These are phyloP conservation scores for Sungouiozyma intestinalis DNA, from an alignment of 805 yeast species.

Conservation along the genomic window DNA sequence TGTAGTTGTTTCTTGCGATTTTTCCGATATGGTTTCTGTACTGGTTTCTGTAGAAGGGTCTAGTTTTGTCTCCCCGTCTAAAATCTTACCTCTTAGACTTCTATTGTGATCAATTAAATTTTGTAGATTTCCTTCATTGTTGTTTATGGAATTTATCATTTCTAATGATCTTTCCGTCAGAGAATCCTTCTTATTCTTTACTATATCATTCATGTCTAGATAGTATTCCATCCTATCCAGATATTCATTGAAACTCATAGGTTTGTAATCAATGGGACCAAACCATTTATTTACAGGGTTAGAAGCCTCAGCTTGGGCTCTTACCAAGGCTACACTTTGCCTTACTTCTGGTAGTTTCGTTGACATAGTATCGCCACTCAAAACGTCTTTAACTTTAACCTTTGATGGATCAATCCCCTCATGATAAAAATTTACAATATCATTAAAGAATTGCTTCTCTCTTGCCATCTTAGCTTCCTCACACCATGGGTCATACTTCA, in stretches of 20 bases:
- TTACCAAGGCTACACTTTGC: constrained; percentile 29
- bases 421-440: constrained; percentile 25
- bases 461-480: constrained; percentile 55
- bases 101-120: neutral
- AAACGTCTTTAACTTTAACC: constrained; percentile 25
- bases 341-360: constrained; percentile 25
- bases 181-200: constrained; percentile 11
- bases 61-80: neutral
- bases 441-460: constrained; percentile 29
- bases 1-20: neutral
- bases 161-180: neutral
- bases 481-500: constrained; percentile 57
- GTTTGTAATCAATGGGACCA: constrained; percentile 50
- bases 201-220: constrained; percentile 21
- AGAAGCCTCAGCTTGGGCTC: constrained; percentile 39
- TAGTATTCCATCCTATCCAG: constrained; percentile 25
- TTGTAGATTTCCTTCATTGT: neutral
- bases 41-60: neutral
- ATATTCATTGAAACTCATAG: constrained; percentile 37
- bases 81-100: neutral
- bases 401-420: constrained; percentile 29
- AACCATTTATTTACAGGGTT: constrained; percentile 47
- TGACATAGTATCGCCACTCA: constrained; percentile 21
- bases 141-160: neutral
- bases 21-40: neutral